Percentiles rank a stretch among this genome's conserved stretches.
These are phyloP conservation scores for Akanthomyces uredinophilus DNA, from an alignment of 2,329 filamentous ascomycete species.

Conservation along the genomic window DNA sequence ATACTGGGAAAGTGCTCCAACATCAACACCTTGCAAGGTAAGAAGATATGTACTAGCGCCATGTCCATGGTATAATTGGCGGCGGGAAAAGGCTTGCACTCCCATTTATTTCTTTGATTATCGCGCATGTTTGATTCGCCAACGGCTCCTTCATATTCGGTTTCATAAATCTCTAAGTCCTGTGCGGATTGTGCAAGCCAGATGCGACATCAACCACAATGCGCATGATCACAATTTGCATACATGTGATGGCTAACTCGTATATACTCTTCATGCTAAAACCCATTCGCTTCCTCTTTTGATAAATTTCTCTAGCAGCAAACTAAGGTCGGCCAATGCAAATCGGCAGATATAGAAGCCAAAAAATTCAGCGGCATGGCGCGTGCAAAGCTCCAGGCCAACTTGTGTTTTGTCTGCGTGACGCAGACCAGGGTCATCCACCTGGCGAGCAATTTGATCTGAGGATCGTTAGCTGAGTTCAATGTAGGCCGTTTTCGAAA, in stretches of 20 bases:
- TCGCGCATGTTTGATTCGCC: too few relatives aligned
- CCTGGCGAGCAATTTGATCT: slow-evolving; percentile 95
- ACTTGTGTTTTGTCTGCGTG: slow-evolving; percentile 93
- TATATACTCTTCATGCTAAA: slow-evolving; percentile 26
- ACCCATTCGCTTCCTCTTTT: slow-evolving; percentile 98
- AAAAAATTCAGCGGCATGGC: slow-evolving; percentile 96
- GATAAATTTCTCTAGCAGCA: slow-evolving; percentile 93
- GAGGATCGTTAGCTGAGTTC: slow-evolving; percentile 4
- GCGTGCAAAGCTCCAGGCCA: slow-evolving; percentile 85
- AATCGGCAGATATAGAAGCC: slow-evolving; percentile 95
- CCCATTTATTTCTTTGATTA: too few relatives aligned
- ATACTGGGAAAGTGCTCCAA: background rate
- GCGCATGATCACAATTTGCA: background rate
- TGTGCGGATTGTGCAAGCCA: too few relatives aligned
- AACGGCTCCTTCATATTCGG: too few relatives aligned
- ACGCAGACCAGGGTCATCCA: slow-evolving; percentile 88
- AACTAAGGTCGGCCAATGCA: slow-evolving; percentile 75
- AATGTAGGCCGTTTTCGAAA: background rate
- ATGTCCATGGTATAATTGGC: too few relatives aligned
- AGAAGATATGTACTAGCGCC: too few relatives aligned
- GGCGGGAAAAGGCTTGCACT: too few relatives aligned
- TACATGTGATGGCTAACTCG: background rate
- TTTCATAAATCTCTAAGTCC: too few relatives aligned
- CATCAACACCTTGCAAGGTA: too few relatives aligned
- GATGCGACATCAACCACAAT: too few relatives aligned